Base-by-base conservation (phyloP, 768 basidiomycete genomes). In the Auricularia heimuer region DNA sequence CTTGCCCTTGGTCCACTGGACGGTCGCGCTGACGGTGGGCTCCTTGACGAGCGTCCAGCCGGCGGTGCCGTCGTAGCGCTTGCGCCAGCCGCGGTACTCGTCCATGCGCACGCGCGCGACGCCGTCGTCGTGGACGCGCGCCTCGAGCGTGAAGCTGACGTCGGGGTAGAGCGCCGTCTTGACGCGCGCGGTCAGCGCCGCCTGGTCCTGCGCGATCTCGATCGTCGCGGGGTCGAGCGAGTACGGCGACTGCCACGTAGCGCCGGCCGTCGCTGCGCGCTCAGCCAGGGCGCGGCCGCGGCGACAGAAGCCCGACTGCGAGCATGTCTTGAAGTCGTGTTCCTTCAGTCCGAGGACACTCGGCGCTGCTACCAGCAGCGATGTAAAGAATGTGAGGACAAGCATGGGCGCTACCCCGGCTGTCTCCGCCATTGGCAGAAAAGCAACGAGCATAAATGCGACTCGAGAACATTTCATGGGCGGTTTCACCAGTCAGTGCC, bases 291-390 rank as follows among this genome's bases (percentile, higher is more conserved):
- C 90, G 60, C 96, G 86, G 62, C 94, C 93, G 56, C 89, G 77
- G n/a, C 92, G 84, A 79, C 97, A 98, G 77, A 99, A 98, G 21
- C 91, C 94, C 0, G 93, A 85, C 75, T 98, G 92, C n/a, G 82
- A 81, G 72, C 97, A 98, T 65, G 86, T 92, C 76, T 97, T 98
- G 82, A 95, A 99, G 76, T 98, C 93, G 66, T 88, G 82, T 21
- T 81, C 77, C 77, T 80, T 80, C 68, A 80, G 77, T 4, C 73
- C 74, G 3, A 39, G 29, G 12, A 62, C 62, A 60, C 56, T 60
- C 2, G 66, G 35, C 36, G 63, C 60, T 34, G 65, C 64, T 51
- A 70, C 64, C 44, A 62, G 56, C 56, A 60, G 56, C 56, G 56
- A 60, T 7, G 56, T 60, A 24, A 60, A 34, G 12, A 60, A 14